Percentiles rank a stretch among this genome's conserved stretches.
Conservation (phyloP, 495 filamentous ascomycete genomes). For the Penicillium verhagenii region DNA sequence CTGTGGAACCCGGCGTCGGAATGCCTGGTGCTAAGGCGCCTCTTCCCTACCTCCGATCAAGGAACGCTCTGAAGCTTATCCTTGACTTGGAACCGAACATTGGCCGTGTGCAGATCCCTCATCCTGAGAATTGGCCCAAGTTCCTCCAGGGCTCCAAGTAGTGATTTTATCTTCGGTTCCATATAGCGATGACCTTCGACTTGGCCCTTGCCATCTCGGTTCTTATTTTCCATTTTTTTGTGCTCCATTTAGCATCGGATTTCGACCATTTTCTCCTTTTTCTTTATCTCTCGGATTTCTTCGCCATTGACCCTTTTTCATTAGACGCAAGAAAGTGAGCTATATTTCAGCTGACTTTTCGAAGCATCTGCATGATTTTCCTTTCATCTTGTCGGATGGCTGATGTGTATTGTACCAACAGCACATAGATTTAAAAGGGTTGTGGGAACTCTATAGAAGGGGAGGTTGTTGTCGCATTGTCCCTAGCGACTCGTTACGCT, state of each 20-base stretch:
- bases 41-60: conserved; percentile 78
- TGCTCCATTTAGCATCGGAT: conserved; percentile 28
- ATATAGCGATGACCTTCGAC: conserved; percentile 37
- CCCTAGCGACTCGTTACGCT: neutral
- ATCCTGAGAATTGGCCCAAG: conserved; percentile 47
- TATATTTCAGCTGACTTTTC: conserved; percentile 6
- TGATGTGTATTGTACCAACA: conserved; percentile 40
- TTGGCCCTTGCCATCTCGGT: conserved; percentile 12
- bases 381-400: conserved; percentile 10
- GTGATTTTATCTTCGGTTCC: conserved; percentile 26
- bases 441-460: conserved; percentile 10
- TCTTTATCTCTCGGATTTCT: conserved; percentile 6
- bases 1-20: conserved; percentile 55
- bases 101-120: conserved; percentile 62
- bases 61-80: conserved; percentile 96
- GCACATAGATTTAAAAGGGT: conserved; percentile 32
- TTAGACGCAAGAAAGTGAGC: conserved; percentile 6
- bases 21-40: conserved; percentile 59
- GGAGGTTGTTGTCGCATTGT: neutral
- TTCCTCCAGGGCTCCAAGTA: conserved; percentile 36
- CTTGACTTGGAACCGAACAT: conserved; percentile 92
- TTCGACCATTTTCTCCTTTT: conserved; percentile 9
- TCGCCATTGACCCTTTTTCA: conserved; percentile 3
- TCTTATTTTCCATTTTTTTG: conserved; percentile 9
- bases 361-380: conserved; percentile 14